Evolutionary conservation across 768 basidiomycete genomes (phyloP), one percentile per base, ranked within the genome.

Genomic region (Sporobolomyces roseus): DNA sequence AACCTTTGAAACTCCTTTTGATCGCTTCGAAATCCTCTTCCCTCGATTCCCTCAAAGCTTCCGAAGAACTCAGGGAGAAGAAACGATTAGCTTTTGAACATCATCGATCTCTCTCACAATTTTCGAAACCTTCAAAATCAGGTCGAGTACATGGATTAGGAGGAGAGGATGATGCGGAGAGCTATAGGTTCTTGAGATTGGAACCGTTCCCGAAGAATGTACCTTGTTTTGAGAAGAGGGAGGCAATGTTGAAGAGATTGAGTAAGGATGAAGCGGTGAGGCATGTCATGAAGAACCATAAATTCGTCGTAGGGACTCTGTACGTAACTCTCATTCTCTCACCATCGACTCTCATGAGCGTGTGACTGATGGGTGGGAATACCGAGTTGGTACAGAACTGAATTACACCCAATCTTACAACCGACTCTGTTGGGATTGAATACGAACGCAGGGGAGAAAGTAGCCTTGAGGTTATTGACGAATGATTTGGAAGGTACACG

Each of bases 341-440:
- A 17, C 3, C 41, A 29, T 16, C 30, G 19, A n/a, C 41, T 29
- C 33, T 65, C 13, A 14, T 41, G 17, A 17, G 17, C 9, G 9
- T 17, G 38, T 9, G 38, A 41, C 38, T 41, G 38, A 41, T 41
- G 17, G 38, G 38, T 41, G 38, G 38, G 38, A 17, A 41, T n/a
- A n/a, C n/a, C 38, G 38, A 41, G 14, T 23, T 21, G 21, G n/a
- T n/a, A 46, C 32, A 63, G 65, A 27, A 70, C 66, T 23, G 68
- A 68, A 33, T 52, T 71, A 13, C 66, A 73, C 29, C 66, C 62
- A 9, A 16, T 61, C 10, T 52, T 67, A 30, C 71, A 73, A 21
- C 74, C 74, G 0, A 73, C 72, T 14, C 59, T 75, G 8, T 67
- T 75, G 45, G 74, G 74, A 1, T 61, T 75, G n/a, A 75, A 75